Evolutionary conservation across 2,329 filamentous ascomycete genomes (phyloP).

Genomic region (Lecanoromycetidae sp.): DNA sequence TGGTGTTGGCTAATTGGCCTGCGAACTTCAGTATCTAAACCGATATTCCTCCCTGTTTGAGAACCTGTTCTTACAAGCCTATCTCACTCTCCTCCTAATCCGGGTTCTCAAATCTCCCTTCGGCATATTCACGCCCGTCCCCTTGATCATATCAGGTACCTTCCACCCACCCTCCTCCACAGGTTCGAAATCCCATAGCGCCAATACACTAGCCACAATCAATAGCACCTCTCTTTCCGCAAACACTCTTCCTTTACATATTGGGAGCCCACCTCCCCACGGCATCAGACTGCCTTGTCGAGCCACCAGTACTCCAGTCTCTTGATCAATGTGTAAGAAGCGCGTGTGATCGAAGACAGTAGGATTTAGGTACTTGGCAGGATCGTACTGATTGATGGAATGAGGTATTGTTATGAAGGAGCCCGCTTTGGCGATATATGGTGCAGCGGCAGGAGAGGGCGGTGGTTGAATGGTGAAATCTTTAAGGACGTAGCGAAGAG

Average conservation of each 20-base stretch:
- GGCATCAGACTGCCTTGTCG: neutral
- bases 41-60: too few relatives aligned
- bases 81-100: neutral
- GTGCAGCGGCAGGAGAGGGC: neutral
- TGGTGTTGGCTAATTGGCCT: too few relatives aligned
- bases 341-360: neutral
- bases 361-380: neutral
- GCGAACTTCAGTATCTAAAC: too few relatives aligned
- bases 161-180: neutral
- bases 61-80: too few relatives aligned
- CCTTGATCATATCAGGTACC: neutral
- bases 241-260: neutral
- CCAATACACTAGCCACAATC: neutral
- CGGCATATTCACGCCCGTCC: conserved; percentile 3
- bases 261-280: neutral
- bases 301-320: neutral
- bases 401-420: neutral
- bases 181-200: neutral
- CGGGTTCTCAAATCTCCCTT: conserved; percentile 1
- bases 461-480: neutral
- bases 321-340: neutral
- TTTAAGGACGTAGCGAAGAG: neutral
- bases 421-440: neutral
- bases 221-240: neutral
- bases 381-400: neutral